Evolutionary conservation across 192 early-diverging fungal species (phyloP).

Genomic region (Rhizophlyctis rosea): DNA sequence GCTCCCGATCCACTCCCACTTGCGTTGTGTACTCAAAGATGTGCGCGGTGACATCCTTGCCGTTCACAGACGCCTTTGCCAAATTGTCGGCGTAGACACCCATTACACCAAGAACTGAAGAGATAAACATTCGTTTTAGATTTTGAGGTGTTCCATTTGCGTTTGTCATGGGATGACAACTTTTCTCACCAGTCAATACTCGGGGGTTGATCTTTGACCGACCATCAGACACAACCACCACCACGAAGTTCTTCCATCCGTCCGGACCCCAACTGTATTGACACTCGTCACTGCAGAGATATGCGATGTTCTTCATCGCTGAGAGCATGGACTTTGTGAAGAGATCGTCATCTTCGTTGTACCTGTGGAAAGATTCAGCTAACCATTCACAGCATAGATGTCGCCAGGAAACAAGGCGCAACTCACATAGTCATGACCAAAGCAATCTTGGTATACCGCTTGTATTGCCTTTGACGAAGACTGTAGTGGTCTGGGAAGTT

Average conservation of each 20-base stretch:
- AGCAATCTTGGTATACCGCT: constrained; percentile 61
- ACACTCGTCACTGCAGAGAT: constrained; percentile 51
- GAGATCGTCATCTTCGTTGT: constrained; percentile 57
- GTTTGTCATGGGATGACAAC: background rate
- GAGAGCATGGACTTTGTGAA: constrained; percentile 63
- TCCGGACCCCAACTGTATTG: constrained; percentile 59
- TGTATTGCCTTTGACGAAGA: constrained; percentile 52
- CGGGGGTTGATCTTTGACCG: constrained; percentile 70
- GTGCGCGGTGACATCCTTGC: constrained; percentile 43
- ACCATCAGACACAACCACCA: constrained; percentile 73
- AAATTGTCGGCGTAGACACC: constrained; percentile 57
- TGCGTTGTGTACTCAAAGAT: constrained; percentile 56
- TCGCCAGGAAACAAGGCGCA: no score
- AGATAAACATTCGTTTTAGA: constrained; percentile 13
- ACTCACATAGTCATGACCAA: constrained; percentile 74
- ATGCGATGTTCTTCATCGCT: constrained; percentile 64
- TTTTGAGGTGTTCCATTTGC: background rate
- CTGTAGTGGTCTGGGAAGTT: constrained; percentile 62
- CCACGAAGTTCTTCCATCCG: constrained; percentile 71
- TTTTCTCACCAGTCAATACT: constrained; percentile 63
- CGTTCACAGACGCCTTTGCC: constrained; percentile 41
- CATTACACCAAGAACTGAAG: constrained; percentile 54
- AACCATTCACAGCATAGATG: background rate
- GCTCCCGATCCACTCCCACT: constrained; percentile 28
- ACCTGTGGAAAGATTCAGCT: constrained; percentile 45